phyloP scores from a whole-genome alignment of 2,329 filamentous ascomycete species.

The Fusarium nygamai region DNA sequence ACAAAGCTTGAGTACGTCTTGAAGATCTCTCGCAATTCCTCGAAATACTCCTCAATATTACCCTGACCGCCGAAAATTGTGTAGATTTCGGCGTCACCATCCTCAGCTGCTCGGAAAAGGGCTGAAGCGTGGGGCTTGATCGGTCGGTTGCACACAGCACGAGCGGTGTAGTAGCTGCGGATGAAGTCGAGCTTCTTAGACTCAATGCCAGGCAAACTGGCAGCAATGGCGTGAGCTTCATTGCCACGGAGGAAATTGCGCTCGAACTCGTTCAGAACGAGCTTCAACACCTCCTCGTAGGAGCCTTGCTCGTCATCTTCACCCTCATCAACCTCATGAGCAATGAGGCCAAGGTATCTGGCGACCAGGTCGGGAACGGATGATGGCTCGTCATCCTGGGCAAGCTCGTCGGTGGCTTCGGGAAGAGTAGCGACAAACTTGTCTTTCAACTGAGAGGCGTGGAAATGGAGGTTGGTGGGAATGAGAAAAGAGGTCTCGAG shows the following conservation, averaged over 20 bases:
- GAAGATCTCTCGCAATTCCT: conserved; percentile 92
- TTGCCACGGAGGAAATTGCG: conserved; percentile 93
- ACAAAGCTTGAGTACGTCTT: conserved; percentile 91
- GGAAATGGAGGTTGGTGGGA: conserved; percentile 94
- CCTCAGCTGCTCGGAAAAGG: conserved; percentile 85
- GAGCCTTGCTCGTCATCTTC: conserved; percentile 90
- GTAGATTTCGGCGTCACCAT: conserved; percentile 86
- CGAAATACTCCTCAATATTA: conserved; percentile 99
- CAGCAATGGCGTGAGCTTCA: conserved; percentile 91
- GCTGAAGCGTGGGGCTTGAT: conserved; percentile 96
- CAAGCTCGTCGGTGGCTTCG: conserved; percentile 93
- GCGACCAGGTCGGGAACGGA: conserved; percentile 92
- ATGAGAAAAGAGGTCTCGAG: conserved; percentile 97
- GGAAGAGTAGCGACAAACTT: conserved; percentile 87
- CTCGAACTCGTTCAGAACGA: conserved; percentile 96
- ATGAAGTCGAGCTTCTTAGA: conserved; percentile 93
- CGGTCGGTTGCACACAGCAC: conserved; percentile 82
- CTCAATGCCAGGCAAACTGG: conserved; percentile 86
- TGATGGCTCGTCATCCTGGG: conserved; percentile 98
- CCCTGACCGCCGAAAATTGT: conserved; percentile 97
- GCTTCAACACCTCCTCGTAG: conserved; percentile 91
- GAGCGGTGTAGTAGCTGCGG: conserved; percentile 89
- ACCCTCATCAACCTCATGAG: conserved; percentile 87
- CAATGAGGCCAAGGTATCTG: conserved; percentile 91
- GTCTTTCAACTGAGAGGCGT: conserved; percentile 93